A percentile compares a stretch with the other conserved stretches of the same genome.
Evolutionary conservation across 2,329 filamentous ascomycete species (phyloP).

Genomic region (Hypoxylon sp.): DNA sequence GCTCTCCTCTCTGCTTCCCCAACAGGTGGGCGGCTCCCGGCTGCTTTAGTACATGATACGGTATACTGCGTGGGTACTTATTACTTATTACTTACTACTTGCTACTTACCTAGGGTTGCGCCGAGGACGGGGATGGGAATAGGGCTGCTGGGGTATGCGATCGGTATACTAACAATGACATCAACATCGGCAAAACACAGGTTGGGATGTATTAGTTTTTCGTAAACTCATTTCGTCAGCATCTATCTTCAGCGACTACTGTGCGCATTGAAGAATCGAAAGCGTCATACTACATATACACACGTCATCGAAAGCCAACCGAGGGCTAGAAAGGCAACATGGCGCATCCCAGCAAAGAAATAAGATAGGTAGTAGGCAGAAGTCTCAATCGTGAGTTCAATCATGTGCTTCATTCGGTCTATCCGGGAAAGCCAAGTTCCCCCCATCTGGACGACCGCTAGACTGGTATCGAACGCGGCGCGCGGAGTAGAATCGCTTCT

Average conservation of each 20-base stretch:
- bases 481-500: background rate
- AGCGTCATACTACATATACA: background rate
- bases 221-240: background rate
- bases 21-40: conserved; percentile 25
- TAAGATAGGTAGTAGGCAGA: background rate
- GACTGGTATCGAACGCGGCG: conserved; percentile 24
- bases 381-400: background rate
- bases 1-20: conserved; percentile 17
- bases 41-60: background rate
- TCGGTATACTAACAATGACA: too few relatives aligned
- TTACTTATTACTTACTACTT: too few relatives aligned
- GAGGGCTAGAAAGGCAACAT: background rate
- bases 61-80: background rate
- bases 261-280: background rate
- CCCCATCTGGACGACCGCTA: conserved; percentile 12
- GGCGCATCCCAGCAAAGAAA: background rate
- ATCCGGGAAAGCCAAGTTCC: conserved; percentile 8
- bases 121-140: background rate
- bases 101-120: background rate
- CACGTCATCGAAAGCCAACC: background rate
- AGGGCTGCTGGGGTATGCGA: background rate
- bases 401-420: conserved; percentile 34
- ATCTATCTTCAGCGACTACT: background rate
- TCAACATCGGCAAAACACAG: background rate
- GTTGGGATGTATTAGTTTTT: background rate